Evolutionary conservation across 2,329 filamentous ascomycete genomes (phyloP).

Genomic region (Ascochyta lentis): DNA sequence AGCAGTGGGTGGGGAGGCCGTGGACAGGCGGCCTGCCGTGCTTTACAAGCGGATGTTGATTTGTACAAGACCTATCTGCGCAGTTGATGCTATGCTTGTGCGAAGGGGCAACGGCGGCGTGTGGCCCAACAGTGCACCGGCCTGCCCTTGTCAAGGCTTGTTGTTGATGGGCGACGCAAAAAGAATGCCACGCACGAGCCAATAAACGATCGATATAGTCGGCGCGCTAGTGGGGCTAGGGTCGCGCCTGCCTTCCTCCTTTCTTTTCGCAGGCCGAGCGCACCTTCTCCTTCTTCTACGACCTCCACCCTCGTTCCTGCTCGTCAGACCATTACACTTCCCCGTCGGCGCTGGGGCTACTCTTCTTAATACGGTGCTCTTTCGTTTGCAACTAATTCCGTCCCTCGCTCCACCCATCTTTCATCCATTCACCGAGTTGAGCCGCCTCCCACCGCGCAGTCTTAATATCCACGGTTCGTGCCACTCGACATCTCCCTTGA

Average conservation of each 20-base stretch:
- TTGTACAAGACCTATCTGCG: too few relatives aligned
- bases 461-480: constrained; percentile 47
- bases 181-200: constrained; percentile 15
- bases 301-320: constrained; percentile 30
- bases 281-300: constrained; percentile 26
- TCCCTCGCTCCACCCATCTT: constrained; percentile 49
- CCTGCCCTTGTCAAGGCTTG: neutral
- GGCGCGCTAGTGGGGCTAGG: constrained; percentile 17
- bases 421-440: constrained; percentile 37
- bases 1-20: constrained; percentile 6
- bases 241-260: constrained; percentile 22
- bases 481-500: constrained; percentile 15
- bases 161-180: constrained; percentile 12
- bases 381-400: constrained; percentile 45
- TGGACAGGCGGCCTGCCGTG: neutral
- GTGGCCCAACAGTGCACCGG: constrained; percentile 14
- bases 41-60: too few relatives aligned
- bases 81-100: too few relatives aligned
- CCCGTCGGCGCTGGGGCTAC: constrained; percentile 29
- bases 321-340: constrained; percentile 33
- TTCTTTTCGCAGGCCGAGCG: constrained; percentile 20
- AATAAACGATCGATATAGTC: constrained; percentile 6
- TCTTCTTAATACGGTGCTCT: constrained; percentile 40
- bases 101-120: too few relatives aligned
- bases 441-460: constrained; percentile 39